These are phyloP conservation scores for Colletotrichum echinochloae DNA, from an alignment of 2,329 filamentous ascomycete genomes.

Conservation along the genomic window DNA sequence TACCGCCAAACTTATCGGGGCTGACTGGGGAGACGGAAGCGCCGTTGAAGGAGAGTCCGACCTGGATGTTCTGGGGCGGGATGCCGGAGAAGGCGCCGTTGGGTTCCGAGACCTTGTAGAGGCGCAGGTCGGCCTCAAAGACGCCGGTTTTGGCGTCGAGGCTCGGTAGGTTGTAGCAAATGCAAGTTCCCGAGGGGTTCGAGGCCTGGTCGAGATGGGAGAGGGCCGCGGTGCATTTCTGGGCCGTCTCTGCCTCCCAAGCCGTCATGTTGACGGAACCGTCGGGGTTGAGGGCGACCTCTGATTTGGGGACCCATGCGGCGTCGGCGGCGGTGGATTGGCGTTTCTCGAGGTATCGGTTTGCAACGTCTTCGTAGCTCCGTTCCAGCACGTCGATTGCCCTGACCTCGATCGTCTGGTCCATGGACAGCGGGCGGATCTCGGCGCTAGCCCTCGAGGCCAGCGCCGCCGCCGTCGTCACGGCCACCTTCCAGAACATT, in stretches of 20 bases:
- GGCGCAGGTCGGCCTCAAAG: conserved; percentile 81
- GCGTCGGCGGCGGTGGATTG: conserved; percentile 29
- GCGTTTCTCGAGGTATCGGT: conserved; percentile 43
- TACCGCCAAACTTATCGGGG: conserved; percentile 44
- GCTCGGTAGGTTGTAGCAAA: conserved; percentile 85
- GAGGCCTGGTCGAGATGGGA: conserved; percentile 66
- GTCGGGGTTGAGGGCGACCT: conserved; percentile 53
- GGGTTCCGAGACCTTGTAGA: conserved; percentile 76
- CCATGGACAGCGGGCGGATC: conserved; percentile 40
- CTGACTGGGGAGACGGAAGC: conserved; percentile 63
- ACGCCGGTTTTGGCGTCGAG: conserved; percentile 75
- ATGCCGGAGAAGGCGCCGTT: conserved; percentile 66
- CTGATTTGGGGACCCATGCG: conserved; percentile 31
- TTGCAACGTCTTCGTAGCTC: conserved; percentile 38
- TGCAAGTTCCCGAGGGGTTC: conserved; percentile 81
- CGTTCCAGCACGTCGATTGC: conserved; percentile 40
- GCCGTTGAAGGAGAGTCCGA: conserved; percentile 66
- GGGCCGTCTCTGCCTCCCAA: conserved; percentile 66
- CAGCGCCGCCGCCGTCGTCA: conserved; percentile 36
- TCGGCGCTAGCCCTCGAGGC: conserved; percentile 39
- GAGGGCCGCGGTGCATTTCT: conserved; percentile 71
- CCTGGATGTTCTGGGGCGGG: conserved; percentile 63
- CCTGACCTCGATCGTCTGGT: conserved; percentile 47
- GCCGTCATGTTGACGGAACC: conserved; percentile 64
- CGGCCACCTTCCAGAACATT: conserved; percentile 40